phyloP scores from a whole-genome alignment of 78 protist species.

The Fonticula alba region DNA sequence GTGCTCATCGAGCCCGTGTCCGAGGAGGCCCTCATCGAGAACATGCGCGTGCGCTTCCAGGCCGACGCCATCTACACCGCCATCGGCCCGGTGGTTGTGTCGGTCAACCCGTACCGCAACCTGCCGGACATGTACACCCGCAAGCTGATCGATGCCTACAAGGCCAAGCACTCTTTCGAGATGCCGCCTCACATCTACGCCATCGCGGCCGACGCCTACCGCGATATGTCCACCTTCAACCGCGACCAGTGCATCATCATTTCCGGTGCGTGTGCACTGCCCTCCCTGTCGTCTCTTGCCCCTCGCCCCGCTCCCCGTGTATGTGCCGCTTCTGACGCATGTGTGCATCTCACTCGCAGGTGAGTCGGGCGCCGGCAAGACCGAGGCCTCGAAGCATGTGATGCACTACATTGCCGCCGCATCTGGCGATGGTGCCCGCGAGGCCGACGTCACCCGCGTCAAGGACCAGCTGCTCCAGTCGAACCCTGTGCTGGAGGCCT shows the following conservation, averaged over 20 bases:
- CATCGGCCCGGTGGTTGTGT: conserved; percentile 66
- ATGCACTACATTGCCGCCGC: conserved; percentile 72
- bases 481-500: conserved; percentile 78
- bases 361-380: conserved; percentile 92
- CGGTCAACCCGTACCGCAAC: conserved; percentile 64
- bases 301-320: conserved; percentile 44
- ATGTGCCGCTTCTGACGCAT: conserved; percentile 49
- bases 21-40: neutral
- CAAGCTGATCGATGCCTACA: conserved; percentile 15
- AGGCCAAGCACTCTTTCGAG: conserved; percentile 26
- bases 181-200: conserved; percentile 65
- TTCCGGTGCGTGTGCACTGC: too few relatives aligned
- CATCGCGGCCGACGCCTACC: conserved; percentile 52
- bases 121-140: conserved; percentile 17
- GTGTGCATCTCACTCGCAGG: conserved; percentile 20
- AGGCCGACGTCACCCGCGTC: conserved; percentile 30
- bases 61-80: conserved; percentile 22
- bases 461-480: conserved; percentile 40
- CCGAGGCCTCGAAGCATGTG: conserved; percentile 60
- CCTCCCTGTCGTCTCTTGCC: too few relatives aligned
- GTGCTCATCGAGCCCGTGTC: neutral
- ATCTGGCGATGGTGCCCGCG: conserved; percentile 3
- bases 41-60: neutral
- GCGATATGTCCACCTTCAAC: conserved; percentile 23
- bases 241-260: conserved; percentile 66